Evolutionary conservation across 2,329 filamentous ascomycete genomes (phyloP), one percentile per base, ranked within the genome.

Genomic region (Grosmannia clavigera): DNA sequence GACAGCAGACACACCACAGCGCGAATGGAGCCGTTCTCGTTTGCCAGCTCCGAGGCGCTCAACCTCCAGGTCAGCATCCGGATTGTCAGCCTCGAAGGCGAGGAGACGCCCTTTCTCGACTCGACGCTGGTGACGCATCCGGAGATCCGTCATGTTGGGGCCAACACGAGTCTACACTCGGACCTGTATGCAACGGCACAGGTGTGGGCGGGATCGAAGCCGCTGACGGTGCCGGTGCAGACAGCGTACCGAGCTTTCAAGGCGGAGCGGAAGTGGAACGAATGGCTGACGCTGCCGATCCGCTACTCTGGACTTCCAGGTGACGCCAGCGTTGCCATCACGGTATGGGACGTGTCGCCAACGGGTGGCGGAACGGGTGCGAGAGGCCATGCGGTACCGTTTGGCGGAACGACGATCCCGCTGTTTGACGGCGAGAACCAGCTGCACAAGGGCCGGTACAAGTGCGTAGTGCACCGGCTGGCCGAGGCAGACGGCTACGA

Each of bases 341-440:
- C 95, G 0, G 75, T 97, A 61, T 99, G 94, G 94, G 95, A 99
- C 69, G 73, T 96, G 19, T 95, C 90, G 2, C 90, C 92, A 0
- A 83, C 86, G 12, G 89, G 88, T 12, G 85, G 84, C 5, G 31
- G 31, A 3, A 10, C 16, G 85, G 85, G n/a, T 90, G 95, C 29
- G 25, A 33, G 57, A 0, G 85, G 85, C 22, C 90, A 95, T 73
- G 85, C 89, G 16, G 83, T 95, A 22, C 92, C 94, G 0, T 99
- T 97, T 69, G 94, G 92, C 6, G 94, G 94, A 43, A 97, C 92
- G 0, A 97, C 94, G 0, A 80, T 99, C 59, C 79, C 87, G 1
- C 76, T 99, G n/a, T 99, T 97, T 67, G 94, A 97, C 69, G 82
- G 85, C 58, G 90, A 97, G 66, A 94, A 92, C 61, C 94, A 94